Base-by-base conservation (phyloP, 768 basidiomycete genomes). In the Phylloporus sp. region DNA sequence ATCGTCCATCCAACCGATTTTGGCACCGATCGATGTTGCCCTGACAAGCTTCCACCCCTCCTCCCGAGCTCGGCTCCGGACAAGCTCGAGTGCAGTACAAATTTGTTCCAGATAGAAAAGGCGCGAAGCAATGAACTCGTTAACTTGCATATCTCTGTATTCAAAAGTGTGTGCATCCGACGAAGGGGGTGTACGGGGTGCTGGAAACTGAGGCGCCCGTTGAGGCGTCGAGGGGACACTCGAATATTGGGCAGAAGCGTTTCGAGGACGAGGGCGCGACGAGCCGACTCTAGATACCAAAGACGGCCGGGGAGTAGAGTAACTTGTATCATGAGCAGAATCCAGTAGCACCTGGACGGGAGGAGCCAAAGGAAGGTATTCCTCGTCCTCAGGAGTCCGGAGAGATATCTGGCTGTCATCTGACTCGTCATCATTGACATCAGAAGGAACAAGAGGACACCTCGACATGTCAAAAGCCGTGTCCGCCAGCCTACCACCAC, bases 11-110 rank as follows among this genome's bases (percentile, higher is more conserved):
- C 61, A 64, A 50, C 46, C 46, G 51, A 60, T 50, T 56, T 46
- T 44, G 52, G 55, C 51, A 38, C 57, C 53, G 9, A 48, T 55
- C 14, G 21, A 34, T 4, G 52, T 56, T 5, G 63, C 51, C 67
- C 69, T 29, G 70, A 73, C 20, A 67, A 70, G 31, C 61, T 61
- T 27, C 69, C 59, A 54, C 69, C 76, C 48, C 64, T 70, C 39
- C 64, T 69, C 37, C 63, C 65, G 40, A 68, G 69, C 36, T 61
- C 77, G 74, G 8, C 68, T 60, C 15, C 72, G 70, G 20, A 77
- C 70, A 9, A 73, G 53, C 9, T 69, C 63, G 23, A 75, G 60
- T 10, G 76, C 69, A 11, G 70, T 64, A 11, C 63, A 66, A 18
- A 81, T 66, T 13, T 68, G 73, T 1, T 64, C 62, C 27, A 77